Evolutionary conservation across 331 rosid species (phyloP), one percentile per base, ranked within the genome.

Genomic region (Rosa hybrid): DNA sequence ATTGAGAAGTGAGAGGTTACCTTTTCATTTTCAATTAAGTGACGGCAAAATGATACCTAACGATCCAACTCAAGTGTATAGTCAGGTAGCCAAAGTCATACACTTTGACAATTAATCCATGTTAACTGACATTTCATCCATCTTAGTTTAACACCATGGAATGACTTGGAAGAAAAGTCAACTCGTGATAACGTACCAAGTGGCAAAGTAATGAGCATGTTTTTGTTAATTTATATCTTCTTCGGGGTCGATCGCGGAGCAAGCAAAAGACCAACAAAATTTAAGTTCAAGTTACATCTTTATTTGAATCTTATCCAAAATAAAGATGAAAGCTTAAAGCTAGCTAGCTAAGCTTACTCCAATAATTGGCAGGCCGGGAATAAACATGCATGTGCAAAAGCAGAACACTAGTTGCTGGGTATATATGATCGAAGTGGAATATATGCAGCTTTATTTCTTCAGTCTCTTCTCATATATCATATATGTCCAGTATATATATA

Each of bases 131-230:
- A 51, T 48, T 11, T 51, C 54, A 12, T 49, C 7, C 6, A 50
- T 56, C 25, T 17, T 59, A 21, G 65, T 59, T 60, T 59, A 38
- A 59, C 67, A 23, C 34, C 65, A 21, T 59, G 38, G 34, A 59
- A 59, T 59, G 65, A 23, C 30, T 21, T 59, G 65, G 65, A 59
- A 59, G 38, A 59, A 21, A 59, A 59, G 65, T 59, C 65, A 59
- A 59, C 38, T 10, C 7, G 63, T 20, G 27, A 18, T 56, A 8
- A 21, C 16, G 38, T 59, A 57, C 12, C 64, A 57, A 20, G 27
- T 56, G 63, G 63, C 5, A 8, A 56, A 18, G 63, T 56, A 59
- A 21, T 59, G 30, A 59, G 30, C 34, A 59, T 21, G 30, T 21
- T 57, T 56, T 1, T n/a, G 27, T 57, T 57, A n/a, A 57, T n/a